Evolutionary conservation across 2,329 filamentous ascomycete species (phyloP).

Genomic region (Coniochaeta ligniaria): DNA sequence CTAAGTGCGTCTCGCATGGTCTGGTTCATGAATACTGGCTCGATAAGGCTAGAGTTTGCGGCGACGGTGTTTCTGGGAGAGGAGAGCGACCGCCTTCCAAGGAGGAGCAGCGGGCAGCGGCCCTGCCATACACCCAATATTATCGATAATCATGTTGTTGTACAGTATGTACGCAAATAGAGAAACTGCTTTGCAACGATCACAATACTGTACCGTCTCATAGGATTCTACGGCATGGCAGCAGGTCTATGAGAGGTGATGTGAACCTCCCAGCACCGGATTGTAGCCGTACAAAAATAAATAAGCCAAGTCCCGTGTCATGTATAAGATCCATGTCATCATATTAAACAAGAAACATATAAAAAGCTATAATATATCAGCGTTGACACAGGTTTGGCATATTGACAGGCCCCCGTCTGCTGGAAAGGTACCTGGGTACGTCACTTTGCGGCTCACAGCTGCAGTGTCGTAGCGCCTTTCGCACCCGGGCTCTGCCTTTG

Average conservation of each 20-base stretch:
- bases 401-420: no score
- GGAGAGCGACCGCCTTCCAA: not conserved
- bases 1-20: slow-evolving; percentile 5
- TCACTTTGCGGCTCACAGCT: slow-evolving; percentile 1
- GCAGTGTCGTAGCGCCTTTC: not conserved
- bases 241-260: no score
- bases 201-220: not conserved
- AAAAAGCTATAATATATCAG: no score
- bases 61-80: not conserved
- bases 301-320: no score
- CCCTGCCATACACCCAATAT: not conserved
- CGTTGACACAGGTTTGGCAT: no score
- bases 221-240: no score
- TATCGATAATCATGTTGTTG: slow-evolving; percentile 8
- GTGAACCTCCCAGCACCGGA: no score
- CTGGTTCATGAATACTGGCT: slow-evolving; percentile 4
- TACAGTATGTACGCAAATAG: slow-evolving; percentile 18
- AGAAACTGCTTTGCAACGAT: slow-evolving; percentile 15
- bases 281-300: no score
- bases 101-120: not conserved
- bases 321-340: no score
- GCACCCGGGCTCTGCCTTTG: slow-evolving; percentile 4
- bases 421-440: not conserved
- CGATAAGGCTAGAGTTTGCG: slow-evolving; percentile 1
- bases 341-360: no score